Percentiles rank a stretch among this genome's conserved stretches.
phyloP scores from a whole-genome alignment of 495 filamentous ascomycete species.

The Melanomma pulvis-pyrius region DNA sequence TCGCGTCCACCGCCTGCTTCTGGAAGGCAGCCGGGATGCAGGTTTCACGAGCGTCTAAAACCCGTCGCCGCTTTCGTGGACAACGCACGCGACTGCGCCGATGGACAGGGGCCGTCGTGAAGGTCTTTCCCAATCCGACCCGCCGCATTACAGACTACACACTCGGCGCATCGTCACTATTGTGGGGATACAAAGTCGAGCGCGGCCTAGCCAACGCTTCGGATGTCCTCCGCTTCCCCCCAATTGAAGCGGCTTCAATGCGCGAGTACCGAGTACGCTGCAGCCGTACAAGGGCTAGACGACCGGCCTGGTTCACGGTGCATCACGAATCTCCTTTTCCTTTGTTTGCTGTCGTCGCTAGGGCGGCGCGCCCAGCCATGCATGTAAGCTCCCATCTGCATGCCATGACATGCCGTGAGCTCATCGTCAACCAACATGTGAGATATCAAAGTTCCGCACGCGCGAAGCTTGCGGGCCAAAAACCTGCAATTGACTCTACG shows the following conservation, averaged over 20 bases:
- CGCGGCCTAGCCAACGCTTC: conserved; percentile 12
- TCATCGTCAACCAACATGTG: not conserved
- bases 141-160: conserved; percentile 6
- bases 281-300: not conserved
- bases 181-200: conserved; percentile 17
- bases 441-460: not conserved
- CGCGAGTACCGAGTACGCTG: not conserved
- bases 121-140: conserved; percentile 8
- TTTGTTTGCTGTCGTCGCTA: not conserved
- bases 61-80: conserved; percentile 5
- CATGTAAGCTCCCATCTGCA: conserved; percentile 18
- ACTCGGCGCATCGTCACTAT: conserved; percentile 28
- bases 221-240: conserved; percentile 28
- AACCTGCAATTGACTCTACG: not conserved
- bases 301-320: too few relatives aligned
- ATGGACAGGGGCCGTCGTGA: conserved; percentile 24
- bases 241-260: conserved; percentile 2
- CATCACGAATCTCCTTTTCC: too few relatives aligned
- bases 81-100: conserved; percentile 28
- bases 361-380: conserved; percentile 3
- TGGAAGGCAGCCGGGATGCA: conserved; percentile 19
- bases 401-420: conserved; percentile 8
- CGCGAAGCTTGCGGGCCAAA: not conserved
- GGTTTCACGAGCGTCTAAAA: conserved; percentile 23
- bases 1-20: conserved; percentile 9